Evolutionary conservation across 805 yeast genomes (phyloP).

Genomic region (Candida sakaeoensis): DNA sequence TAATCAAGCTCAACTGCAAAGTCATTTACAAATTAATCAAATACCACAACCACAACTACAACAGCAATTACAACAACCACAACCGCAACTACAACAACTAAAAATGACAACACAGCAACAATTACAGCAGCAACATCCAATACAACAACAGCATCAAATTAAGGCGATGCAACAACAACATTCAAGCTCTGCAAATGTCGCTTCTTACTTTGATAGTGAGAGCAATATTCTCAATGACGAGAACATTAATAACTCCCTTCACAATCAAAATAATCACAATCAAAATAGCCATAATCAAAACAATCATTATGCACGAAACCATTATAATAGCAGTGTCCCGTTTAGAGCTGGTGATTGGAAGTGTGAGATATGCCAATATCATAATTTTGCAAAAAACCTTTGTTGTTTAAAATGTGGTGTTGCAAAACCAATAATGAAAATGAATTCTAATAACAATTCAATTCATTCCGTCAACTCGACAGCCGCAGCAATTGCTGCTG

Average conservation of each 20-base stretch:
- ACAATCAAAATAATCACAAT: conserved; percentile 2
- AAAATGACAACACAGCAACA: too few relatives aligned
- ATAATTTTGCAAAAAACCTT: conserved; percentile 87
- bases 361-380: conserved; percentile 82
- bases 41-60: conserved; percentile 11
- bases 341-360: conserved; percentile 98
- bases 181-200: neutral
- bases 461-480: conserved; percentile 38
- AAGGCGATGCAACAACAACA: neutral
- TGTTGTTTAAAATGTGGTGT: conserved; percentile 88
- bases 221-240: neutral
- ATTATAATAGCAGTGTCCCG: conserved; percentile 57
- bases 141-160: conserved; percentile 10
- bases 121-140: conserved; percentile 10
- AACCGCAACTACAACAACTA: conserved; percentile 10
- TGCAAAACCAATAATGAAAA: conserved; percentile 41
- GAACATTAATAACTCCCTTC: neutral
- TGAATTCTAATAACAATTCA: conserved; percentile 12
- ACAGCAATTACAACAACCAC: conserved; percentile 7
- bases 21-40: conserved; percentile 2
- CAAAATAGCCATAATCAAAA: conserved; percentile 11
- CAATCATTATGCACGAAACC: conserved; percentile 13
- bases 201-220: conserved; percentile 3
- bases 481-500: conserved; percentile 46
- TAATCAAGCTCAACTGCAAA: neutral